These are phyloP conservation scores for Acanthamoeba lenticulata DNA, from an alignment of 208 protist genomes.

Conservation along the genomic window DNA sequence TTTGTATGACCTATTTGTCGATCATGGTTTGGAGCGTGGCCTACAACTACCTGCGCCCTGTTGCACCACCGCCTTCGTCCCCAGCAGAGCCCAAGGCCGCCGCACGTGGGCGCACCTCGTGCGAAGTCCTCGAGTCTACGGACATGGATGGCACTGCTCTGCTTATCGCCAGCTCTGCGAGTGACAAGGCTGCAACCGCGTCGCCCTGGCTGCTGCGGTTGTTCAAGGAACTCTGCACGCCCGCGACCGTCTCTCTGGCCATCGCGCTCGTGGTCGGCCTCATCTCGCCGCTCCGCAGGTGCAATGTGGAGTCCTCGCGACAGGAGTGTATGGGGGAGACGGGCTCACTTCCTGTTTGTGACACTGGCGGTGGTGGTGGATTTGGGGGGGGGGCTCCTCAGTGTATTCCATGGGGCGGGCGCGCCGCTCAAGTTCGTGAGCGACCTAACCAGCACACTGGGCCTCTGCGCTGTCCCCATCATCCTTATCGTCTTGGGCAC, in stretches of 20 bases:
- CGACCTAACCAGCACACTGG: background rate
- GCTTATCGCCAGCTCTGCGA: background rate
- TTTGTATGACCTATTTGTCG: background rate
- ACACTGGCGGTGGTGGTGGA: background rate
- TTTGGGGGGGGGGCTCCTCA: background rate
- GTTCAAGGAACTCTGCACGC: background rate
- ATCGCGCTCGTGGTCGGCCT: background rate
- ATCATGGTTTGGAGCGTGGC: background rate
- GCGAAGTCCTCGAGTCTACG: too few species aligned
- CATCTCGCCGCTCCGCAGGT: background rate
- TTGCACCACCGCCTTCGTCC: background rate
- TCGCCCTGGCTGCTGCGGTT: background rate
- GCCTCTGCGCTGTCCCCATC: background rate
- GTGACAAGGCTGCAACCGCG: background rate
- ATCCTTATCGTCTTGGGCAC: constrained; percentile 1
- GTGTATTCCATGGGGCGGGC: background rate
- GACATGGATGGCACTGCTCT: too few species aligned
- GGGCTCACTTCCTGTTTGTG: too few species aligned
- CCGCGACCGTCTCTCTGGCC: background rate
- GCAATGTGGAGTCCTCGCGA: background rate
- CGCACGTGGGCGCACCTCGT: too few species aligned
- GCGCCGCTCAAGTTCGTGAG: constrained; percentile 53
- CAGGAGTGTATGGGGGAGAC: background rate
- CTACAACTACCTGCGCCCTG: background rate
- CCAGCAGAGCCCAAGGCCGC: background rate